phyloP scores from a whole-genome alignment of 495 filamentous ascomycete species.

The Recurvomyces mirabilis region DNA sequence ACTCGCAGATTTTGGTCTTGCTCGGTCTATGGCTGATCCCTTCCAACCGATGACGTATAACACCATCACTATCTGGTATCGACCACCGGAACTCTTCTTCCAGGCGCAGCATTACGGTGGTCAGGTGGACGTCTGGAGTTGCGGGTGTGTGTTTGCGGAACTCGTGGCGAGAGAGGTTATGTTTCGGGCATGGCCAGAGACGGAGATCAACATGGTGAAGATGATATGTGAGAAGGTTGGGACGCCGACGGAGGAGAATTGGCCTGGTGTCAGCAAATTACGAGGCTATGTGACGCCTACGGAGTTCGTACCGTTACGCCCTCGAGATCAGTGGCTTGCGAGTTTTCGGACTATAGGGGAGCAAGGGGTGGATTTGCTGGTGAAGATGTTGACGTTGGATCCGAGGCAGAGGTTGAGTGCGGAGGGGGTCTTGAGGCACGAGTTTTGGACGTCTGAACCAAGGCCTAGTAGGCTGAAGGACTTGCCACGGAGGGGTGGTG shows the following conservation, averaged over 20 bases:
- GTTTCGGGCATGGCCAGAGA: conserved; percentile 43
- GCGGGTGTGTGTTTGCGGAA: conserved; percentile 86
- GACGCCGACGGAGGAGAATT: conserved; percentile 86
- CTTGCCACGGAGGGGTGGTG: conserved; percentile 60
- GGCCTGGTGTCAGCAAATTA: conserved; percentile 80
- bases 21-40: conserved; percentile 78
- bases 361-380: conserved; percentile 75
- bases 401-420: conserved; percentile 72
- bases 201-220: conserved; percentile 66
- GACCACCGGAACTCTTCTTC: conserved; percentile 73
- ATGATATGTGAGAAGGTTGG: conserved; percentile 78
- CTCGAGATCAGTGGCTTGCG: conserved; percentile 54
- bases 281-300: conserved; percentile 53
- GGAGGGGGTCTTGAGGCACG: conserved; percentile 62
- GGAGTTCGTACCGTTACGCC: conserved; percentile 48
- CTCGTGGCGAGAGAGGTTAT: conserved; percentile 55
- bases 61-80: conserved; percentile 94
- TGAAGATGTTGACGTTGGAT: conserved; percentile 75
- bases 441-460: conserved; percentile 78
- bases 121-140: conserved; percentile 91
- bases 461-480: conserved; percentile 73
- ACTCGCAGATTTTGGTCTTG: conserved; percentile 94
- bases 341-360: conserved; percentile 67
- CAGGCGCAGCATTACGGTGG: conserved; percentile 81
- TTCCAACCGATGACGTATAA: conserved; percentile 80